Base-by-base conservation (phyloP, 768 basidiomycete genomes). In the Boletus rufocinnamomeus region DNA sequence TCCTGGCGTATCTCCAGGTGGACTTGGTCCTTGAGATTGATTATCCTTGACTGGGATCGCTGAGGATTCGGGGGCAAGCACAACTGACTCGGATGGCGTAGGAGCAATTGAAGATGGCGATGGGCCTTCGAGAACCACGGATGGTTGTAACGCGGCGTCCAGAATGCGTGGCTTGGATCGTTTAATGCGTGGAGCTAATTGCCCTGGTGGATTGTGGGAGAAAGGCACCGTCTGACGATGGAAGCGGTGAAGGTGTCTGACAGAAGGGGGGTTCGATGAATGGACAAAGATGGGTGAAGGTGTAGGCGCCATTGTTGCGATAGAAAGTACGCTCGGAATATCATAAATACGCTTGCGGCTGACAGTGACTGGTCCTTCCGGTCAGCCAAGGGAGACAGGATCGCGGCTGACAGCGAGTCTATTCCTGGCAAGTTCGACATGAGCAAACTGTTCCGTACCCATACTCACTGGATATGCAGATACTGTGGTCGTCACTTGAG, bases 291-390 rank as follows among this genome's bases (percentile, higher is more conserved):
- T n/a, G 38, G 59, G 49, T 44, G 58, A 54, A 27, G 55, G 27
- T 50, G 68, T 52, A 23, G 69, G 70, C 14, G 63, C 68, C 69
- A 71, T 72, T 34, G 49, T 52, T 52, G 49, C n/a, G 35, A 50
- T 35, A 32, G 53, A 44, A 54, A 45, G 25, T 27, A 45, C 30
- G 40, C 21, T 40, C 38, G 9, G 30, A 41, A 53, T 52, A 17
- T 63, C 63, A 71, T 71, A 72, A 59, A 65, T 67, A 70, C 19
- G n/a, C 44, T 60, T 50, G 67, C 34, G 69, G 69, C 70, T 70
- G 63, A 65, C 67, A 45, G 27, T 57, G 52, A 53, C 49, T 23
- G 54, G 50, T 47, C 30, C 27, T 30, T 13, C 50, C 16, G 2
- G 66, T 66, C 68, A 63, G 66, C 61, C 66, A 52, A 28, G 8